Evolutionary conservation across 768 basidiomycete species (phyloP).

Genomic region (Calocera viscosa): DNA sequence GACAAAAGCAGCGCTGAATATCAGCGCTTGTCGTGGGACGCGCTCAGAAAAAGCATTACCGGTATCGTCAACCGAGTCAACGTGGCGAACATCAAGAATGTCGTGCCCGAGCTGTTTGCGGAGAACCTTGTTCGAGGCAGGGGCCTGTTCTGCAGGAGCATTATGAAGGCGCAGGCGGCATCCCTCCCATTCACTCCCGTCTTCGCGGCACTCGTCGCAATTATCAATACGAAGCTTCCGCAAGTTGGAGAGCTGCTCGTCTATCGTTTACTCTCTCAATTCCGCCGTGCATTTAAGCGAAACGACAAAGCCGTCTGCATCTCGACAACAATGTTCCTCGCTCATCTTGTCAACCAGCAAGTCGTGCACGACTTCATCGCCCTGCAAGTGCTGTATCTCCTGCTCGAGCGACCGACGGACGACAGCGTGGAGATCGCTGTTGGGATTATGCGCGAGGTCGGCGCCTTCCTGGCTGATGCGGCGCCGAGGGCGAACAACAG

Average conservation of each 20-base stretch:
- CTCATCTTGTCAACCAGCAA: conserved; percentile 83
- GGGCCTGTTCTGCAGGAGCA: conserved; percentile 80
- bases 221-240: conserved; percentile 94
- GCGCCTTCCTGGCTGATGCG: conserved; percentile 85
- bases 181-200: conserved; percentile 97
- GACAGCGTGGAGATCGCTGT: conserved; percentile 98
- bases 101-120: conserved; percentile 78
- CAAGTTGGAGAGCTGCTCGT: conserved; percentile 89
- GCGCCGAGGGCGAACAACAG: conserved; percentile 90
- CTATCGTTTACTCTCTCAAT: conserved; percentile 84
- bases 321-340: conserved; percentile 81
- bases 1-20: conserved; percentile 83
- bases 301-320: conserved; percentile 97
- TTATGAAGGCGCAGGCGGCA: conserved; percentile 96
- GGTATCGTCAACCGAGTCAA: conserved; percentile 99
- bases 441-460: conserved; percentile 93
- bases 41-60: conserved; percentile 90
- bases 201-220: conserved; percentile 84
- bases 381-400: conserved; percentile 87
- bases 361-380: conserved; percentile 91
- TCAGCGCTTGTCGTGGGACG: conserved; percentile 95
- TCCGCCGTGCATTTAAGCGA: conserved; percentile 84
- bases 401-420: conserved; percentile 89
- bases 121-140: conserved; percentile 91
- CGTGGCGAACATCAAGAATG: conserved; percentile 85